Evolutionary conservation across 2,329 filamentous ascomycete species (phyloP), one percentile per base, ranked within the genome.

Genomic region (Claviceps paspali): DNA sequence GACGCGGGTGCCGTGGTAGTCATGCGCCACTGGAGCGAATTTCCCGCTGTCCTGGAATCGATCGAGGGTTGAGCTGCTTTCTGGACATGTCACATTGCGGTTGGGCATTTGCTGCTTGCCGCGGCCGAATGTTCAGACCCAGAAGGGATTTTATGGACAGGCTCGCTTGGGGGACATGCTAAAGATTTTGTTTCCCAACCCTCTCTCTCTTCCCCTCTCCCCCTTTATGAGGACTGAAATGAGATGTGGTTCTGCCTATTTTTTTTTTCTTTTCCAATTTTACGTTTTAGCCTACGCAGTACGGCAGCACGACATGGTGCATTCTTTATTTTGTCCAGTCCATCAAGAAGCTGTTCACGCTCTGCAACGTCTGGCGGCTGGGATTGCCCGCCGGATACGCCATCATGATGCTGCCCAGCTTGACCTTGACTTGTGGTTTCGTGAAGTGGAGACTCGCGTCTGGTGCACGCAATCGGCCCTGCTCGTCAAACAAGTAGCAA

Each of bases 321-420:
- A n/a, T n/a, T n/a, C 11, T 22, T 53, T 41, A 56, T 39, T 47
- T 57, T 32, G 52, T 51, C 56, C 60, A 64, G 39, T 68, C 68
- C 76, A 96, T 88, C 36, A 96, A 60, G 50, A 84, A 93, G 38
- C 82, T 82, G 57, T 96, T 95, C 5, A 96, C 80, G 47, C 84
- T 88, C 57, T 95, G 87, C 27, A 96, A 61, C 0, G 87, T 95
- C 17, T 82, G 70, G 26, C 91, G 68, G 43, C 79, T 87, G 0
- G 88, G 87, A 52, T 92, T 93, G 2, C 79, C 81, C 46, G 81
- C 76, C 1, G 86, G 80, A 52, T 80, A 79, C 0, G 73, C 74
- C 5, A 77, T 79, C 56, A 88, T 83, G 47, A 96, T 82, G 65
- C 78, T 81, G n/a, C 81, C 79, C 23, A 96, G 65, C 36, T 79